These are phyloP conservation scores for Celoporthe dispersa DNA, from an alignment of 2,329 filamentous ascomycete genomes.

Conservation along the genomic window DNA sequence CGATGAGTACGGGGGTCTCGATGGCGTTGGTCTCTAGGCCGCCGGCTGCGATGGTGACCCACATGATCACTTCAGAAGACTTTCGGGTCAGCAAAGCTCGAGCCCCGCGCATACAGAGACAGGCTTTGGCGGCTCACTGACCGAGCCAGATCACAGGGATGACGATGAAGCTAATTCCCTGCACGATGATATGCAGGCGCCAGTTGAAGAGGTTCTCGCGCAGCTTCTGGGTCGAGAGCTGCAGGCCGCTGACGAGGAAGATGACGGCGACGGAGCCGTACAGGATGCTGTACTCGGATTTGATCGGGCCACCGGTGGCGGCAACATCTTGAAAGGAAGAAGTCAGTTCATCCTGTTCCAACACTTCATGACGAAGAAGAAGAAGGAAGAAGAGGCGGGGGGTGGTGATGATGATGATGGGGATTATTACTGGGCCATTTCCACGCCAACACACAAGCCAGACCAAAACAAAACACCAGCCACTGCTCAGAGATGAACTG, in stretches of 20 bases:
- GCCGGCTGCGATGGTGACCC: slow-evolving; percentile 52
- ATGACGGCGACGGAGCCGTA: slow-evolving; percentile 73
- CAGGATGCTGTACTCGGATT: slow-evolving; percentile 63
- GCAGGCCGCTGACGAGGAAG: slow-evolving; percentile 73
- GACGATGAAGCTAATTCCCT: slow-evolving; percentile 68
- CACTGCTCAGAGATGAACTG: slow-evolving; percentile 60
- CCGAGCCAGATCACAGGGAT: slow-evolving; percentile 67
- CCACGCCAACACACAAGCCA: slow-evolving; percentile 54
- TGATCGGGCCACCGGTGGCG: slow-evolving; percentile 52
- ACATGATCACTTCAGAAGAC: slow-evolving; percentile 45
- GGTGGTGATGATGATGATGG: neutral
- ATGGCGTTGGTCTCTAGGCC: slow-evolving; percentile 58
- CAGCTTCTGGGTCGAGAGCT: slow-evolving; percentile 66
- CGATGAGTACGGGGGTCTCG: slow-evolving; percentile 67
- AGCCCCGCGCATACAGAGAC: neutral
- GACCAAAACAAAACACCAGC: slow-evolving; percentile 65
- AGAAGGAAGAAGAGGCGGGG: neutral
- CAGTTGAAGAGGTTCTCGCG: slow-evolving; percentile 66
- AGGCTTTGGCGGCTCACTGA: slow-evolving; percentile 34
- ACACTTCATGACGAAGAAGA: neutral
- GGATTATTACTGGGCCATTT: slow-evolving; percentile 46
- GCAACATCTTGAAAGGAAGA: slow-evolving; percentile 46
- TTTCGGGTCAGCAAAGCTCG: slow-evolving; percentile 26
- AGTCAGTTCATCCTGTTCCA: neutral
- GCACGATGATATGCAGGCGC: slow-evolving; percentile 70